Evolutionary conservation across 768 basidiomycete genomes (phyloP), one percentile per base, ranked within the genome.

Genomic region (Lentinula raphanica): DNA sequence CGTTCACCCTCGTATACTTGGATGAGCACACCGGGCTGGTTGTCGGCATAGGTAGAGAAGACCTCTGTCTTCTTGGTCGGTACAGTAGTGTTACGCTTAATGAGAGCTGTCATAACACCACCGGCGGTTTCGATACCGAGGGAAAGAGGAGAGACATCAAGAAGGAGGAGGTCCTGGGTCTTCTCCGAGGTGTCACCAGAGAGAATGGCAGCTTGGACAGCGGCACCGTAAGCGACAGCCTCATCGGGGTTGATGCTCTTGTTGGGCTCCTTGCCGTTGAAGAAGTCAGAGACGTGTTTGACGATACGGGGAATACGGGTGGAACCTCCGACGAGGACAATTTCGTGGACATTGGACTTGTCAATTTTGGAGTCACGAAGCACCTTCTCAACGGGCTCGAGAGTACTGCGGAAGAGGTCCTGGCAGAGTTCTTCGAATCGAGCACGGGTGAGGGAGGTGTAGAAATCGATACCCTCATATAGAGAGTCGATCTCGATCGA

Each of bases 1-100:
- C 92, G 88, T 72, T 94, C 91, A 64, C 92, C 92, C 76, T 95
- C 92, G 71, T 78, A 94, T 28, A 95, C 91, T 72, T 93, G 89
- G 68, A 95, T 94, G 66, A 90, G 78, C 38, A 96, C 92, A 71
- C 86, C 87, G 56, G 86, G 85, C 71, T 95, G 92, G 75, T 94
- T 93, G 74, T 94, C 92, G 55, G 86, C 81, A 69, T 90, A 88
- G 0, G 94, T 95, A 40, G 93, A 94, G 82, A 95, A 94, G 66
- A 73, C 76, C 55, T 75, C 72, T 35, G 70, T 70, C 60, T 74
- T 77, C 60, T 69, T 84, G 59, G 84, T 86, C 65, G 86, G 84
- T 29, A 76, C 74, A 39, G 76, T 65, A 13, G 74, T 75, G 60
- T 77, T 76, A 54, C 83, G 75, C 62, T 75, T 78, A 69, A 86